These are phyloP conservation scores for Helicostylum pulchrum DNA, from an alignment of 192 early-diverging fungal species.

Conservation along the genomic window DNA sequence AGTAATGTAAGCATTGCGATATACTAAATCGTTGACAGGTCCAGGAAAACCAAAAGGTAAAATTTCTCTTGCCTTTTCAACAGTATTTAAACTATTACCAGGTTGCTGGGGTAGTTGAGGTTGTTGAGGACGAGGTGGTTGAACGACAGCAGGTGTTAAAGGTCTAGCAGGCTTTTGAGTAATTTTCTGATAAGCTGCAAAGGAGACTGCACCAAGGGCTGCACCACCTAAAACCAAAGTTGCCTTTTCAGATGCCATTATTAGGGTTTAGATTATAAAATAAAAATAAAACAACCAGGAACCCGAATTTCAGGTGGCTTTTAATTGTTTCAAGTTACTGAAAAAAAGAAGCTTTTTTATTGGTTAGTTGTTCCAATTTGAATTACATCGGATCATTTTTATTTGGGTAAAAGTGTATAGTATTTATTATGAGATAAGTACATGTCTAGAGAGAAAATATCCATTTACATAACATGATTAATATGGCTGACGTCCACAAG, in stretches of 20 bases:
- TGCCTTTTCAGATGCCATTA: slow-evolving; percentile 25
- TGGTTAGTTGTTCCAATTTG: too few species aligned
- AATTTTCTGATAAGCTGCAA: slow-evolving; percentile 33
- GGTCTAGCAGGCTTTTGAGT: slow-evolving; percentile 13
- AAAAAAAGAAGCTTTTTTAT: too few species aligned
- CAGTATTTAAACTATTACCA: not conserved
- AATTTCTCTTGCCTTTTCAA: slow-evolving; percentile 34
- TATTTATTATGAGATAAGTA: too few species aligned
- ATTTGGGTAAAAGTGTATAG: too few species aligned
- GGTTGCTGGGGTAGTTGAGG: slow-evolving; percentile 7
- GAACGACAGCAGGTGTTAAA: not conserved
- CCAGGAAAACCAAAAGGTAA: slow-evolving; percentile 43
- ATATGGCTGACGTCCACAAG: too few species aligned
- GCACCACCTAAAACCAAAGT: slow-evolving; percentile 40
- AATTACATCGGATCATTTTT: too few species aligned
- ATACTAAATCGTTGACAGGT: slow-evolving; percentile 71
- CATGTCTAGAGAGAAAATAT: too few species aligned
- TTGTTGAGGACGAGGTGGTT: not conserved
- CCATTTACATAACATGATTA: too few species aligned
- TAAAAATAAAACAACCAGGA: not conserved
- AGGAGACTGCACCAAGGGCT: slow-evolving; percentile 34
- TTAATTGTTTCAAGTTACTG: too few species aligned
- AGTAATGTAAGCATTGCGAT: slow-evolving; percentile 65
- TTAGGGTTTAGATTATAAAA: not conserved
- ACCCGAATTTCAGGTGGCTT: too few species aligned